Base-by-base conservation (phyloP, 2,329 filamentous ascomycete species). In the Penicillium occitanis region DNA sequence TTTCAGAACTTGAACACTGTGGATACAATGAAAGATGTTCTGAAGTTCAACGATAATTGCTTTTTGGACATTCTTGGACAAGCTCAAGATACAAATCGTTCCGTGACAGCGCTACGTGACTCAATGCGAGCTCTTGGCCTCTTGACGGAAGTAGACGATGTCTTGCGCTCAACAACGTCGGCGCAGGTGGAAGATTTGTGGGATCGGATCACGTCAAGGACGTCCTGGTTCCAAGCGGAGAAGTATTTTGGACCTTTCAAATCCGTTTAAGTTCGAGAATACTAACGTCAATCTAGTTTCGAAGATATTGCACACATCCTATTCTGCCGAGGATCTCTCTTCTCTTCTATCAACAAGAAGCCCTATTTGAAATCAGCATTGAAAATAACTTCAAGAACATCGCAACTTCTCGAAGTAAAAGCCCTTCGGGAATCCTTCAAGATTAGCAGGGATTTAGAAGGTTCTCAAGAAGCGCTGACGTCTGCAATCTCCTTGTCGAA, bases 381-480 rank as follows among this genome's bases (percentile, higher is more conserved):
- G 28, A 86, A 86, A 51, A 75, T 93, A 33, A 86, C 83, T n/a
- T 81, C 84, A 0, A 84, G 84, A 11, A 86, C 90, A 62, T 85
- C 90, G 17, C 88, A 89, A 44, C 81, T 91, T 5, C 83, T 91
- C 55, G 91, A 98, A 77, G 87, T 93, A 3, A 86, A 90, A 68
- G 87, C 89, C n/a, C 86, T 96, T 72, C 82, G 96, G 2, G 83
- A 90, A 53, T 90, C 92, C 6, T 90, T 94, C 0, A 82, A 84
- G 5, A 86, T 96, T 28, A 91, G 91, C 71, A 87, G 93, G 55
- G 90, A 88, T 69, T 93, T 97, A 72, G 89, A 90, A 68, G 90
- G 90, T 3, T 86, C 91, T 1, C 93, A 98, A 74, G 93, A 96
- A 72, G 94, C 93, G 0, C 80, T 99, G 30, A 93, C 93, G 69